Conservation (phyloP, 345 rosid genomes). For the Psidium friedrichsthalianum region DNA sequence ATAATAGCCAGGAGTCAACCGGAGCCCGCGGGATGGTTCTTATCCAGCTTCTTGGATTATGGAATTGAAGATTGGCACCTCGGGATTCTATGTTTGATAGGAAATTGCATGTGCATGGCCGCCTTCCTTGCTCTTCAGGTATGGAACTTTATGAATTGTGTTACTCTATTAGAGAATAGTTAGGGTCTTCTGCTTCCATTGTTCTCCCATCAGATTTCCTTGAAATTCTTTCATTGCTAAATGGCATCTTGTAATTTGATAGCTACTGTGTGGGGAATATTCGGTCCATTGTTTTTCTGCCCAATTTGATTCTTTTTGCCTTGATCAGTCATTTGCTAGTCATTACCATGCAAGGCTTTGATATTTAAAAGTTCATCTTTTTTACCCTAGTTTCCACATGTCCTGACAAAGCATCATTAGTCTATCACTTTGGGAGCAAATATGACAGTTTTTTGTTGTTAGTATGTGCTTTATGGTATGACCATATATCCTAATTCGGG, state of each 20-base stretch:
- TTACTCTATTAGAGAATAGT: not conserved
- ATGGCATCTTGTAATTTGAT: not conserved
- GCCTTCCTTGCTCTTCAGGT: slow-evolving; percentile 93
- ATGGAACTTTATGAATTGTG: not conserved
- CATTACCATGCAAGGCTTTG: not conserved
- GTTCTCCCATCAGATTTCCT: not conserved
- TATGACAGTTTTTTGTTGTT: not conserved
- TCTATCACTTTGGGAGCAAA: not conserved
- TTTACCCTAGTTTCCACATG: not conserved
- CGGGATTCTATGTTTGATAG: slow-evolving; percentile 90
- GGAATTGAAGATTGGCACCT: slow-evolving; percentile 77
- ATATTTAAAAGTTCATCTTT: not conserved
- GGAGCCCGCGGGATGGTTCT: slow-evolving; percentile 74
- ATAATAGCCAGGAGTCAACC: slow-evolving; percentile 81
- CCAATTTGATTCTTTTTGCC: not conserved
- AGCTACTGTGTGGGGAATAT: not conserved
- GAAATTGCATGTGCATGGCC: slow-evolving; percentile 98
- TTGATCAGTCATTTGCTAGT: not conserved
- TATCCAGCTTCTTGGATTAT: slow-evolving; percentile 42
- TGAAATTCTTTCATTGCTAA: not conserved
- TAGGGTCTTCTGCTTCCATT: not conserved
- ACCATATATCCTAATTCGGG: not conserved
- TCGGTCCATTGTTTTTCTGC: not conserved
- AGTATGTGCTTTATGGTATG: not conserved
- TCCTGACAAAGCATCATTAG: not conserved